Conservation (phyloP, 2,329 filamentous ascomycete genomes). For the Periconia digitata region DNA sequence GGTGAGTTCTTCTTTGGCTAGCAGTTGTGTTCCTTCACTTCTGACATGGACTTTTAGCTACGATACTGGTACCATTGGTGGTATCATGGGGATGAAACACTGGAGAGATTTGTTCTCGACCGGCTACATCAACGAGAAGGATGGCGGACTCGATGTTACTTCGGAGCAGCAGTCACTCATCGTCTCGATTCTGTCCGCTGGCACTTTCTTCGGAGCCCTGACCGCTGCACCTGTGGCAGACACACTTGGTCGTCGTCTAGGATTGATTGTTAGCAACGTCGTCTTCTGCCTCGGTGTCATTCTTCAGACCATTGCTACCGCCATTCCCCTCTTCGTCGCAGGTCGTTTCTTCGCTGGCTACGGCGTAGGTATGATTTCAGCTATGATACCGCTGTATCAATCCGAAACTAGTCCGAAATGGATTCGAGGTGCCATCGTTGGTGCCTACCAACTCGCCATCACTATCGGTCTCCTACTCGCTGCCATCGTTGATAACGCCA, state of each 20-base stretch:
- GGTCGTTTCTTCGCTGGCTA: constrained; percentile 47
- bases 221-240: constrained; percentile 69
- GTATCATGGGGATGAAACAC: constrained; percentile 70
- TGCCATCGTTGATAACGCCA: constrained; percentile 66
- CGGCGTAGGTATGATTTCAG: constrained; percentile 45
- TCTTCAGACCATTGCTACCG: constrained; percentile 41
- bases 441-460: constrained; percentile 69
- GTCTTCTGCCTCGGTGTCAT: constrained; percentile 45
- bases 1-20: constrained; percentile 24
- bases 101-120: constrained; percentile 65
- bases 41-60: constrained; percentile 28
- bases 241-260: constrained; percentile 67
- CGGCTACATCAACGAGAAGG: constrained; percentile 43
- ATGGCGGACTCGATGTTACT: constrained; percentile 34
- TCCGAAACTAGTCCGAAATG: constrained; percentile 73
- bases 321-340: constrained; percentile 41
- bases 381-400: constrained; percentile 66
- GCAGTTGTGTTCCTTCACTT: not conserved
- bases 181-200: constrained; percentile 80
- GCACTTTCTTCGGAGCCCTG: constrained; percentile 75
- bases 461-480: constrained; percentile 72
- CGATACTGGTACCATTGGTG: constrained; percentile 48
- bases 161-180: constrained; percentile 67
- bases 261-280: constrained; percentile 45
- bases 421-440: constrained; percentile 72